A percentile compares a stretch with the other conserved stretches of the same genome.
These are phyloP conservation scores for Saturnispora dispora DNA, from an alignment of 805 yeast genomes.

Conservation along the genomic window DNA sequence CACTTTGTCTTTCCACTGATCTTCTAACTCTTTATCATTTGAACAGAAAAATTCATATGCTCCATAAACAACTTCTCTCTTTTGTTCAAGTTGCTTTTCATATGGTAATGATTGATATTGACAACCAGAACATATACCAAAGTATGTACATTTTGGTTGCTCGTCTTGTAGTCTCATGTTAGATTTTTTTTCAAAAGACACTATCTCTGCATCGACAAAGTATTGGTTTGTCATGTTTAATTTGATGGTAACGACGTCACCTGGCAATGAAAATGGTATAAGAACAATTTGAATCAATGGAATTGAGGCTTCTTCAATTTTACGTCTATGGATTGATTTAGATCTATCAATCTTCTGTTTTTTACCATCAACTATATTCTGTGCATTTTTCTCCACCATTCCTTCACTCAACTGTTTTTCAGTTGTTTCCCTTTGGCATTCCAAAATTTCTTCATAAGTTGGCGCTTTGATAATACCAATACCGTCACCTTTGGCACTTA, in stretches of 20 bases:
- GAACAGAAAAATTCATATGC: slow-evolving; percentile 68
- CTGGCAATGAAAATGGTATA: slow-evolving; percentile 84
- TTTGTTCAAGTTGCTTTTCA: slow-evolving; percentile 60
- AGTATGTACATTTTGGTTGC: slow-evolving; percentile 62
- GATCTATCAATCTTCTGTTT: slow-evolving; percentile 7
- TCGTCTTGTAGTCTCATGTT: slow-evolving; percentile 37
- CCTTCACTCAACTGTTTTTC: slow-evolving; percentile 9
- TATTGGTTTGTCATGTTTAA: slow-evolving; percentile 71
- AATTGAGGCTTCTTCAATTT: slow-evolving; percentile 6
- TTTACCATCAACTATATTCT: slow-evolving; percentile 6
- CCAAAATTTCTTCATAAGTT: slow-evolving; percentile 23
- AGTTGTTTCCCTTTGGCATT: slow-evolving; percentile 9
- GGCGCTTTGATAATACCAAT: slow-evolving; percentile 63
- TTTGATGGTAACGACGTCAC: slow-evolving; percentile 62
- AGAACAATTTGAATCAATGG: slow-evolving; percentile 49
- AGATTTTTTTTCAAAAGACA: slow-evolving; percentile 23
- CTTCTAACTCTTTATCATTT: slow-evolving; percentile 8
- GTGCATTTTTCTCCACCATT: background rate
- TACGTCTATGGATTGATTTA: slow-evolving; percentile 8
- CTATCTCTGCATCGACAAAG: slow-evolving; percentile 67
- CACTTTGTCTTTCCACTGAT: slow-evolving; percentile 30
- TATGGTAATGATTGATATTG: slow-evolving; percentile 81
- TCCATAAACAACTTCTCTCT: slow-evolving; percentile 63
- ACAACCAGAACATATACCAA: slow-evolving; percentile 91
- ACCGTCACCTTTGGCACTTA: slow-evolving; percentile 84